Evolutionary conservation across 768 basidiomycete species (phyloP).

Genomic region (Auriscalpium orientale): DNA sequence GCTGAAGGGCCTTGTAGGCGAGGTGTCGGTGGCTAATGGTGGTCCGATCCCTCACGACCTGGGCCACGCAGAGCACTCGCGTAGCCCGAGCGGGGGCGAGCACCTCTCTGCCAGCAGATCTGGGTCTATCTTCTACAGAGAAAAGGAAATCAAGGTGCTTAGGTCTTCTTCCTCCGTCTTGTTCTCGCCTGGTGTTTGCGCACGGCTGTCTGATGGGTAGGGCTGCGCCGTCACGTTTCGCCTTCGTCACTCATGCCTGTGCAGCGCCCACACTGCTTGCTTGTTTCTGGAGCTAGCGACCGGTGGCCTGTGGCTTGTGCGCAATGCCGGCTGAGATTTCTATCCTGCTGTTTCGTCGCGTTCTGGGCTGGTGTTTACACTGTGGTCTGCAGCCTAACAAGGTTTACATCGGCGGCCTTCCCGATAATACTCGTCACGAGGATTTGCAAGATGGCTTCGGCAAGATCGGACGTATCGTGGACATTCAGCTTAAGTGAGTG

Average conservation of each 20-base stretch:
- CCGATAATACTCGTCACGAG: constrained; percentile 79
- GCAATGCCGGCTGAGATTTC: constrained; percentile 37
- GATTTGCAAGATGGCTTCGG: constrained; percentile 83
- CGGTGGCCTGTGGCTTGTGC: constrained; percentile 28
- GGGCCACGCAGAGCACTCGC: constrained; percentile 12
- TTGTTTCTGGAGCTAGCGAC: constrained; percentile 17
- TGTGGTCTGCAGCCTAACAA: constrained; percentile 83
- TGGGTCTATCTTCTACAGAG: constrained; percentile 31
- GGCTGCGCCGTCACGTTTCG: constrained; percentile 21
- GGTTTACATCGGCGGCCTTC: constrained; percentile 86
- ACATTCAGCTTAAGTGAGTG: constrained; percentile 79
- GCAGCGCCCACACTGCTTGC: constrained; percentile 19
- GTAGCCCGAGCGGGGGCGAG: constrained; percentile 13
- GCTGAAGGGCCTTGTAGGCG: constrained; percentile 16
- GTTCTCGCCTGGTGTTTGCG: constrained; percentile 3
- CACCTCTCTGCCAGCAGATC: constrained; percentile 8
- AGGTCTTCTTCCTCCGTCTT: constrained; percentile 42
- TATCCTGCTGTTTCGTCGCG: constrained; percentile 30
- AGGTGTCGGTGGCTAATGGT: constrained; percentile 13
- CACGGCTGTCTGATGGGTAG: constrained; percentile 22
- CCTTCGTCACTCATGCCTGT: constrained; percentile 9
- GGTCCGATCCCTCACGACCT: constrained; percentile 12
- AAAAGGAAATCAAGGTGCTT: constrained; percentile 87
- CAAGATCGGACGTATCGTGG: constrained; percentile 68
- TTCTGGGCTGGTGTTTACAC: constrained; percentile 53